Conservation (phyloP, 2,329 filamentous ascomycete genomes). For the Biscogniauxia sp. region DNA sequence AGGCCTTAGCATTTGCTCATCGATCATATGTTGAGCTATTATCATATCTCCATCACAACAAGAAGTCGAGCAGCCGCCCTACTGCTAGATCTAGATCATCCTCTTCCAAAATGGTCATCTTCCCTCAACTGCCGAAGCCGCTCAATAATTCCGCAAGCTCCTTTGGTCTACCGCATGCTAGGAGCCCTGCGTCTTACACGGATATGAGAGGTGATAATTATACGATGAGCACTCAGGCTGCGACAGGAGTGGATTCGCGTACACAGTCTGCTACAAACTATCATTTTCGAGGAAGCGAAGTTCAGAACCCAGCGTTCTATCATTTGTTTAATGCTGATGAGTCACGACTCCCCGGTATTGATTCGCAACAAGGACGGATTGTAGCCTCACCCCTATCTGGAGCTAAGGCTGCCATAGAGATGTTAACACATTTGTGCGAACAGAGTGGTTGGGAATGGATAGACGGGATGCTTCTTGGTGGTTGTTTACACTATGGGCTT, state of each 20-base stretch:
- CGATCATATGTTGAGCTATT: slow-evolving; percentile 70
- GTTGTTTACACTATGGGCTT: slow-evolving; percentile 87
- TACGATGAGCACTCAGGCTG: slow-evolving; percentile 10
- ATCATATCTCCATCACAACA: slow-evolving; percentile 59
- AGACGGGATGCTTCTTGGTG: slow-evolving; percentile 87
- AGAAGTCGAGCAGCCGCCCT: slow-evolving; percentile 44
- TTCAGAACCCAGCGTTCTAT: slow-evolving; percentile 21
- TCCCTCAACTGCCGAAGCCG: slow-evolving; percentile 50
- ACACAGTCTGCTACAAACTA: slow-evolving; percentile 16
- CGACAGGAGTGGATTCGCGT: slow-evolving; percentile 10
- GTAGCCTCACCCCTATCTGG: slow-evolving; percentile 46
- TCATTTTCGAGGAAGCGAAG: slow-evolving; percentile 16
- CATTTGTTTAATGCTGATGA: slow-evolving; percentile 24
- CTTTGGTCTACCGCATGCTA: slow-evolving; percentile 18
- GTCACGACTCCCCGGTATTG: slow-evolving; percentile 14
- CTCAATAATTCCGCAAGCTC: slow-evolving; percentile 15
- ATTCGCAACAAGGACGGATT: slow-evolving; percentile 22
- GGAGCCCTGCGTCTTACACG: slow-evolving; percentile 11
- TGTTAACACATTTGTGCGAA: slow-evolving; percentile 72
- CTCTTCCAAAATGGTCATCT: slow-evolving; percentile 51
- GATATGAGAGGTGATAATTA: slow-evolving; percentile 14
- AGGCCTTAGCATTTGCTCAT: slow-evolving; percentile 67
- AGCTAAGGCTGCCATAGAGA: slow-evolving; percentile 66
- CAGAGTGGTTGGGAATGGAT: slow-evolving; percentile 85
- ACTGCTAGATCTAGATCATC: slow-evolving; percentile 37